Percentiles rank a stretch among this genome's conserved stretches.
Conservation (phyloP, 257 asterid genomes). For the Handroanthus guayacan region DNA sequence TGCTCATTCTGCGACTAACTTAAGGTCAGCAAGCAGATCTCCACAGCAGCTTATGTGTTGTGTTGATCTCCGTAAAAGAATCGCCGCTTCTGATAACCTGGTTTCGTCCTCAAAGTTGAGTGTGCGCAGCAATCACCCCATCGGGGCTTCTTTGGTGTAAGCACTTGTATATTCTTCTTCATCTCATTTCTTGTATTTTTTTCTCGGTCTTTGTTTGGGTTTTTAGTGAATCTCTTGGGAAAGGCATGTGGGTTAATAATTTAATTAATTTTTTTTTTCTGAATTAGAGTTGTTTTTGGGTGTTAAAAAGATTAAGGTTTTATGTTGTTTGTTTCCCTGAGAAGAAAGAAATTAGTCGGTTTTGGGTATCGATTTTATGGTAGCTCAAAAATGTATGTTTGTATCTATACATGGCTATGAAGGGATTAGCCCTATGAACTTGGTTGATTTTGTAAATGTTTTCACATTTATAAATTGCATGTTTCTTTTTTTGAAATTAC, state of each 20-base stretch:
- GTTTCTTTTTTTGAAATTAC: conserved; percentile 10
- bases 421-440: background rate
- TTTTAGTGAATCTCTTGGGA: background rate
- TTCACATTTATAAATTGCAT: background rate
- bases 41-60: conserved; percentile 51
- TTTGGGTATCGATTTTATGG: conserved; percentile 11
- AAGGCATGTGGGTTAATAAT: background rate
- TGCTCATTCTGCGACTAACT: conserved; percentile 42
- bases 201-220: background rate
- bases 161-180: conserved; percentile 18
- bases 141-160: conserved; percentile 59
- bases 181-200: background rate
- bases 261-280: background rate
- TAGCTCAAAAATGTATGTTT: background rate
- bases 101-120: conserved; percentile 53
- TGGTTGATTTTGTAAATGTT: background rate
- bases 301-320: conserved; percentile 1
- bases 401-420: background rate
- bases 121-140: conserved; percentile 36
- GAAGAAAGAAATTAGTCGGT: background rate
- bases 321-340: conserved; percentile 1
- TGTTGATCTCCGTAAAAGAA: conserved; percentile 47
- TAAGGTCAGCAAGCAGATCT: conserved; percentile 43
- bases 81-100: conserved; percentile 34
- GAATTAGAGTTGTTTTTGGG: background rate